Base-by-base conservation (phyloP, 768 basidiomycete species). In the Dendrothele bispora region DNA sequence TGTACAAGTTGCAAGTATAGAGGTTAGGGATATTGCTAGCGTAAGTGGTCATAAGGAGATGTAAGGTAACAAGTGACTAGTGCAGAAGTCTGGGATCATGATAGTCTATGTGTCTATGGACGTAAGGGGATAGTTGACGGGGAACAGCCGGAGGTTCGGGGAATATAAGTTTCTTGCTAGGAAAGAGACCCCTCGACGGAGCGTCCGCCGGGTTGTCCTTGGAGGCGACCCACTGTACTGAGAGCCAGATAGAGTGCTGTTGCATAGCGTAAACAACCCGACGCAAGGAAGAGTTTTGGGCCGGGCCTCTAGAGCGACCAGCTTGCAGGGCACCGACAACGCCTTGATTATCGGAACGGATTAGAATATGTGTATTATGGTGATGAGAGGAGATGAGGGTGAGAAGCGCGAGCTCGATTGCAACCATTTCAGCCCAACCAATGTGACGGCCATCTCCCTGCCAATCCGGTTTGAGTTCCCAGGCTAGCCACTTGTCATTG, bases 401-500 rank as follows among this genome's bases (percentile, higher is more conserved):
- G 1, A 60, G 61, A 1, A 77, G 24, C 0, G 70, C 74, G 1
- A 78, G 56, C 43, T 77, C 74, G 1, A 75, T 59, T 0, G 71
- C 74, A 0, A 71, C 64, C 59, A 75, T 67, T 54, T 77, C 75
- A 0, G 67, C 70, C 74, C 75, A 78, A 5, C 67, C 66, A 17
- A 73, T 77, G 46, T 67, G 56, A 6, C 67, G 34, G 6, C 61
- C 60, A 3, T 39, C 28, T n/a, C n/a, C n/a, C 15, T 57, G 51
- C 66, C 69, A 70, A 5, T 66, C 66, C 0, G 50, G 34, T 14
- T 45, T 57, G 10, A 75, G 56, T 22, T 60, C 53, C 75, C 72
- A 78, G 0, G 74, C 66, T 0, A 69, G 52, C 73, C 73, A 78
- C 1, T 40, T 34, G 1, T 55, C 56, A 7, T 66, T 50, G 3